phyloP scores from a whole-genome alignment of 495 filamentous ascomycete species.

The Neurospora cerealis region DNA sequence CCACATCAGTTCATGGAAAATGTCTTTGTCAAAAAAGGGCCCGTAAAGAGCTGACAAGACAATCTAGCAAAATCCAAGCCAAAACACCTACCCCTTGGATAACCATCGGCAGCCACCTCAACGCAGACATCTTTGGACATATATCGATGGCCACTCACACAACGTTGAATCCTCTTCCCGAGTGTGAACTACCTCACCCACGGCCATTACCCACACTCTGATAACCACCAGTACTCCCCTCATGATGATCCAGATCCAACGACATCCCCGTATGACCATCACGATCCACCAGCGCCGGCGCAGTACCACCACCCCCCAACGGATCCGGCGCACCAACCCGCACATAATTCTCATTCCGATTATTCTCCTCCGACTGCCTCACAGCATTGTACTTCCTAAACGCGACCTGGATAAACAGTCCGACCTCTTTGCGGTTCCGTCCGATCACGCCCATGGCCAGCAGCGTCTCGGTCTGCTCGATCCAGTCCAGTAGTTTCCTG shows the following conservation, averaged over 20 bases:
- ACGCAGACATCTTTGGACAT: neutral
- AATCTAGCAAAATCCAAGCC: neutral
- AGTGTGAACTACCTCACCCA: neutral
- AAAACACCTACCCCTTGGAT: neutral
- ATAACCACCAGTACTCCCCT: neutral
- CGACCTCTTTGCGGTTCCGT: constrained; percentile 32
- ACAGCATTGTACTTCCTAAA: constrained; percentile 37
- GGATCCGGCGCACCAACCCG: neutral
- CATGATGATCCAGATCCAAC: neutral
- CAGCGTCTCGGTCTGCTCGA: constrained; percentile 27
- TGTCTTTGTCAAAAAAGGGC: too few relatives aligned
- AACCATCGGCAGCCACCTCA: neutral
- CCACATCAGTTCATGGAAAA: neutral
- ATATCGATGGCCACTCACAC: neutral
- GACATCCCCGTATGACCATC: neutral
- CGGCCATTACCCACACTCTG: neutral
- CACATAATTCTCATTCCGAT: constrained; percentile 33
- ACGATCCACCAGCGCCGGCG: neutral
- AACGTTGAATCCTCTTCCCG: neutral
- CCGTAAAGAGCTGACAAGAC: too few relatives aligned
- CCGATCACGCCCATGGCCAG: constrained; percentile 33
- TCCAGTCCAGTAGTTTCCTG: constrained; percentile 30
- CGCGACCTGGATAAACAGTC: constrained; percentile 31
- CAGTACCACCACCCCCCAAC: neutral
- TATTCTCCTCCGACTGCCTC: constrained; percentile 33